A percentile compares a stretch with the other conserved stretches of the same genome.
phyloP scores from a whole-genome alignment of 306 rosid species.

The Delonix regia region DNA sequence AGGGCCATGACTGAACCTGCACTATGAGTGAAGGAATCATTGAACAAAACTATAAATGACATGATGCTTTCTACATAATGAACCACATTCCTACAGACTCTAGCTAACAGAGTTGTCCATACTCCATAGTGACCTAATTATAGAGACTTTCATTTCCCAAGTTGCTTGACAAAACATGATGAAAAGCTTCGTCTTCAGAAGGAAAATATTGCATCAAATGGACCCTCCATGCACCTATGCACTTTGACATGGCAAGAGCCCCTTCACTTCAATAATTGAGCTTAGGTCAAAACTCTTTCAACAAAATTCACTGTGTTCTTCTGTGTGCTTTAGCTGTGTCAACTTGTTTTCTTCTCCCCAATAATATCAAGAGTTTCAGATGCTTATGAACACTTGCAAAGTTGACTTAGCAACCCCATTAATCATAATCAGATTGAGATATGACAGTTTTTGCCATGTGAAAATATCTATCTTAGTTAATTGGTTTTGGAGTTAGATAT shows the following conservation, averaged over 20 bases:
- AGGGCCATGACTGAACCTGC: conserved; percentile 46
- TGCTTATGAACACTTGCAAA: conserved; percentile 33
- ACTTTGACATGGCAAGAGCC: conserved; percentile 40
- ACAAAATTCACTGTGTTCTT: background rate
- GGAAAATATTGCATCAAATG: conserved; percentile 32
- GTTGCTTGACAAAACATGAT: conserved; percentile 48
- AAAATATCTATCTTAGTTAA: conserved; percentile 5
- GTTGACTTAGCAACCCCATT: no score
- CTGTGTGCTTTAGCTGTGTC: conserved; percentile 31
- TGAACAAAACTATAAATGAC: conserved; percentile 41
- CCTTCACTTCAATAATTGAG: conserved; percentile 39
- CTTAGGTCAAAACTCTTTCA: conserved; percentile 1
- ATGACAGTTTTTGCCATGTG: conserved; percentile 50
- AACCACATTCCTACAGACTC: conserved; percentile 33
- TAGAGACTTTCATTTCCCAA: conserved; percentile 27
- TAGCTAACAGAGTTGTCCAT: conserved; percentile 46
- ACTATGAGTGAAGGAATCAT: conserved; percentile 46
- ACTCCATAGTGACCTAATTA: conserved; percentile 33
- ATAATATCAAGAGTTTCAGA: conserved; percentile 28
- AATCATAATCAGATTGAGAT: no score
- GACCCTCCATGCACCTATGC: conserved; percentile 45
- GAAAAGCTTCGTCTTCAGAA: conserved; percentile 28
- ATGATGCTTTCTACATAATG: conserved; percentile 34
- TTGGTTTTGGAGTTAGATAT: background rate
- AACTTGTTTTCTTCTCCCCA: conserved; percentile 30